Evolutionary conservation across 2,329 filamentous ascomycete species (phyloP), one percentile per base, ranked within the genome.

Genomic region (Myriosclerotinia curreyana): DNA sequence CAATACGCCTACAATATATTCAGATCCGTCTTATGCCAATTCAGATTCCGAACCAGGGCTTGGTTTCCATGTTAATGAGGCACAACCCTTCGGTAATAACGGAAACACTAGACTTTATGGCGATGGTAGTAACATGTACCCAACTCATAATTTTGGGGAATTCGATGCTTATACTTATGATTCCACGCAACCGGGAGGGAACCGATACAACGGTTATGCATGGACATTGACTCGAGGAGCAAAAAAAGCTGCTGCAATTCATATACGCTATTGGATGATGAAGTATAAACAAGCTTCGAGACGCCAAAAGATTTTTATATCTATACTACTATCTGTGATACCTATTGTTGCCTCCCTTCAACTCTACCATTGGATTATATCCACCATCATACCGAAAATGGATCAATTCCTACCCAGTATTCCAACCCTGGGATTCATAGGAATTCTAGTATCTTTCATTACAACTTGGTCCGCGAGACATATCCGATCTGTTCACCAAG

Each of bases 341-440:
- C 28, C 48, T 36, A 38, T 59, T 8, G 5, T 49, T 14, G 25
- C 31, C 36, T 5, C 42, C 55, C 22, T 36, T 20, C 55, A 59
- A 36, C 28, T 59, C 14, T 48, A 36, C 55, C 42, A 34, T 7
- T 48, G 55, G n/a, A 49, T 59, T n/a, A 25, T 9, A 36, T 49
- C 44, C 48, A 48, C 31, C 14, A 20, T 49, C 46, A 49, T 51
- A 14, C 59, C 14, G 52, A 50, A 55, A 22, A 34, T 38, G 9
- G 52, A 44, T 22, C 28, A 31, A 6, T 65, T 44, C 38, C 22
- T 28, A 12, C 36, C 62, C 5, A 65, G 68, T 56, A 60, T 70
- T 3, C 66, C 68, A 25, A 53, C 64, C 2, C 28, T 72, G 1
- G 71, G 70, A 11, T 70, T 72, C 48, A n/a, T 72, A 17, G 61